Percentiles rank a stretch among this genome's conserved stretches.
Evolutionary conservation across 2,329 filamentous ascomycete genomes (phyloP).

Genomic region (Xylariales sp.): DNA sequence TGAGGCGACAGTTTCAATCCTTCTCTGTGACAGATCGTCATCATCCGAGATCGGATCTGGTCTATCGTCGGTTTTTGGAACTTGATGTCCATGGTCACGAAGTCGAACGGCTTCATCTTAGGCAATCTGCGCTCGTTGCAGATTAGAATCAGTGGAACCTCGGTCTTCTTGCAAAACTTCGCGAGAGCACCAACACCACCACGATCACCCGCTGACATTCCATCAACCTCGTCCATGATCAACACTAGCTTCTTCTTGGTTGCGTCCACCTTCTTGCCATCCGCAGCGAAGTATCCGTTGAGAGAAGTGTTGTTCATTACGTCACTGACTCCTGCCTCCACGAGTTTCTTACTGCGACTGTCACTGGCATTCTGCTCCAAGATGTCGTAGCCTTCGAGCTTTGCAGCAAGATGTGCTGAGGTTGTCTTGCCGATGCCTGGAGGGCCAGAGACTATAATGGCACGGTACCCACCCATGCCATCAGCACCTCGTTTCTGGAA

Average conservation of each 20-base stretch:
- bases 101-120: constrained; percentile 98
- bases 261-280: constrained; percentile 73
- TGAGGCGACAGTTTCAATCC: constrained; percentile 76
- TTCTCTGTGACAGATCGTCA: constrained; percentile 92
- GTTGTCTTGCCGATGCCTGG: constrained; percentile 98
- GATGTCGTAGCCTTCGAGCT: constrained; percentile 87
- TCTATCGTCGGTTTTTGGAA: constrained; percentile 89
- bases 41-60: constrained; percentile 85
- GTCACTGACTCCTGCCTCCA: constrained; percentile 82
- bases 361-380: constrained; percentile 96
- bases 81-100: constrained; percentile 74
- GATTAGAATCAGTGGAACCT: constrained; percentile 92
- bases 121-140: constrained; percentile 90
- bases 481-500: constrained; percentile 83
- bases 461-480: constrained; percentile 75
- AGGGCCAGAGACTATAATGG: constrained; percentile 92
- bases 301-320: constrained; percentile 92
- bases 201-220: constrained; percentile 95
- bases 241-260: constrained; percentile 90
- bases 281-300: constrained; percentile 81
- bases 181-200: constrained; percentile 93
- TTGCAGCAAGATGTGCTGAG: constrained; percentile 88
- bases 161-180: constrained; percentile 90
- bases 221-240: constrained; percentile 98
- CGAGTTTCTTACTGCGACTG: constrained; percentile 89